phyloP scores from a whole-genome alignment of 176 grass and related monocot species.

The Triticum monococcum region DNA sequence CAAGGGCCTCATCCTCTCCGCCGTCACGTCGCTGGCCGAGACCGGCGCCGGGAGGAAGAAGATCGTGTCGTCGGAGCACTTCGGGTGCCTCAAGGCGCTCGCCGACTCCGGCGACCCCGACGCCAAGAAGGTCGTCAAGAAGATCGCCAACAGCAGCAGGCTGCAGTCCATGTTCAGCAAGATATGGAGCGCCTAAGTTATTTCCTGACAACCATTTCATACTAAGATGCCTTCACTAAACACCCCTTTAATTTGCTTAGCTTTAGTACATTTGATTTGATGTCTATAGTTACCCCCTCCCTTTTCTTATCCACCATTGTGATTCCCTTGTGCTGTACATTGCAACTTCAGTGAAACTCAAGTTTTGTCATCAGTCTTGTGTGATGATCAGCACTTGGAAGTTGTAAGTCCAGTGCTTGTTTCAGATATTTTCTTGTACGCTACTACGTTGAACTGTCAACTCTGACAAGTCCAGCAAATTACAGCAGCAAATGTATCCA shows the following conservation, averaged over 20 bases:
- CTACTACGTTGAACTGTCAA: neutral
- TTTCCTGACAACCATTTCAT: neutral
- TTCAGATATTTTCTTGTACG: no score
- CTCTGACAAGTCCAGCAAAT: neutral
- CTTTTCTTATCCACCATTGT: no score
- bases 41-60: slow-evolving; percentile 70
- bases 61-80: slow-evolving; percentile 72
- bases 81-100: slow-evolving; percentile 58
- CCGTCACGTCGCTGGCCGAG: slow-evolving; percentile 58
- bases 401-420: no score
- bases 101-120: slow-evolving; percentile 55
- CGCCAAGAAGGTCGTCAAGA: slow-evolving; percentile 80
- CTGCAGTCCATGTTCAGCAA: slow-evolving; percentile 65
- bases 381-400: neutral
- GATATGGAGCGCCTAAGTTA: slow-evolving; percentile 78
- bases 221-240: neutral
- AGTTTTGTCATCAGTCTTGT: neutral
- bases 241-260: slow-evolving; percentile 35
- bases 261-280: neutral
- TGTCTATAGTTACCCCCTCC: no score
- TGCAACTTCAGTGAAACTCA: slow-evolving; percentile 29
- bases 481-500: neutral
- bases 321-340: slow-evolving; percentile 41
- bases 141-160: slow-evolving; percentile 58
- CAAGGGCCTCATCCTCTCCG: slow-evolving; percentile 58